Percentiles rank a stretch among this genome's conserved stretches.
phyloP scores from a whole-genome alignment of 768 basidiomycete genomes.

The Naematelia aurantialba region DNA sequence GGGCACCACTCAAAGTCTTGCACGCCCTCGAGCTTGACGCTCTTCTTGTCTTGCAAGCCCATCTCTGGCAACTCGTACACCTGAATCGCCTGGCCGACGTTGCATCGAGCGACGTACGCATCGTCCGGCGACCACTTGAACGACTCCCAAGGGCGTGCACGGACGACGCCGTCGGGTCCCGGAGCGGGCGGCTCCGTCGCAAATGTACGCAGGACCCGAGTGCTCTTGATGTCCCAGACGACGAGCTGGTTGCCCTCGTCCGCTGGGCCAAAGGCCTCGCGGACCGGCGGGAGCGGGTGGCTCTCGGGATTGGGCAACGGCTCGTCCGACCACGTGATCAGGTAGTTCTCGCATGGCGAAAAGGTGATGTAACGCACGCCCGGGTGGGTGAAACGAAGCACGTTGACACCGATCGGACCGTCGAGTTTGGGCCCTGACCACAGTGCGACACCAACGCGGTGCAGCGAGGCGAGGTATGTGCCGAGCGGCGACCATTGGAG shows the following conservation, averaged over 20 bases:
- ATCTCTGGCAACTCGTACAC: conserved; percentile 93
- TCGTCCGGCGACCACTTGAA: conserved; percentile 98
- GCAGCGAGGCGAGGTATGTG: conserved; percentile 88
- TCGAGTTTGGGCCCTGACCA: conserved; percentile 70
- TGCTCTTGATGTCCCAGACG: conserved; percentile 97
- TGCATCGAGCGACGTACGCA: conserved; percentile 83
- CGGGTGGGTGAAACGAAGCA: conserved; percentile 90
- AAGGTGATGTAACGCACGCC: conserved; percentile 94
- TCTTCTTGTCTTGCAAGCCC: conserved; percentile 92
- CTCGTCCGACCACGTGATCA: conserved; percentile 96
- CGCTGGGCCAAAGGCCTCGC: conserved; percentile 57
- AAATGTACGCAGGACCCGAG: conserved; percentile 87
- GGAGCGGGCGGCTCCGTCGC: conserved; percentile 54
- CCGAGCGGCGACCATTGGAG: conserved; percentile 95
- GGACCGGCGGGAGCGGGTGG: conserved; percentile 62
- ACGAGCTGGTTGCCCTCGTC: conserved; percentile 96
- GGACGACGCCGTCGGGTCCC: conserved; percentile 2
- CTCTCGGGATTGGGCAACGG: conserved; percentile 80
- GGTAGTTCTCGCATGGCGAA: conserved; percentile 91
- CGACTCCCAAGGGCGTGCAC: conserved; percentile 72
- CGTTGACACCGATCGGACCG: conserved; percentile 50
- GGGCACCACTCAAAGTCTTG: conserved; percentile 99
- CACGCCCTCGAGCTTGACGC: conserved; percentile 93
- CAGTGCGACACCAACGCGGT: conserved; percentile 88
- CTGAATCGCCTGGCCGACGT: conserved; percentile 87